Evolutionary conservation across 192 early-diverging fungal genomes (phyloP).

Genomic region (Powellomyces hirtus): DNA sequence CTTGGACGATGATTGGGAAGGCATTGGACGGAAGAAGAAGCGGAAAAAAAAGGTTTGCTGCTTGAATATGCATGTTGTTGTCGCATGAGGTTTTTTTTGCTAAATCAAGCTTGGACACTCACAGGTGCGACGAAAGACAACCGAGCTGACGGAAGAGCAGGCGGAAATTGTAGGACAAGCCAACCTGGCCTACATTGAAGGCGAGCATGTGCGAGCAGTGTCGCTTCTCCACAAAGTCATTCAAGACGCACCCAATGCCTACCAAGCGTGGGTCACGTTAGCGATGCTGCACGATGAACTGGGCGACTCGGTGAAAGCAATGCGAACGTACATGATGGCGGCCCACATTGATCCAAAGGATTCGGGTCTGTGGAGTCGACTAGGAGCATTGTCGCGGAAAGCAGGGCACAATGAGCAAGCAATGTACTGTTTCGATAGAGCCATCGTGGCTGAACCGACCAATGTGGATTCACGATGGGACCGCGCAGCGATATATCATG

Average conservation of each 20-base stretch:
- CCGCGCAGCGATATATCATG: conserved; percentile 62
- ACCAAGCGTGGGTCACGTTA: conserved; percentile 83
- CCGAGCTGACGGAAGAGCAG: conserved; percentile 43
- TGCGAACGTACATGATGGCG: conserved; percentile 82
- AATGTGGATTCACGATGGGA: conserved; percentile 72
- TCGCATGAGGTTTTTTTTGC: background rate
- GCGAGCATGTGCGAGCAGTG: conserved; percentile 70
- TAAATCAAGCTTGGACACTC: background rate
- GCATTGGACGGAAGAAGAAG: background rate
- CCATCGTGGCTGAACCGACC: conserved; percentile 59
- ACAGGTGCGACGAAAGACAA: background rate
- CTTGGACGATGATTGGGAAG: conserved; percentile 22
- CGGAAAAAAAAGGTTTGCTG: conserved; percentile 1
- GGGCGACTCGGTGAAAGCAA: conserved; percentile 67
- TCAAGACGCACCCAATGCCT: conserved; percentile 63
- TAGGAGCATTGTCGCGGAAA: conserved; percentile 55
- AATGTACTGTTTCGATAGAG: conserved; percentile 76
- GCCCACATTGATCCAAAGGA: conserved; percentile 81
- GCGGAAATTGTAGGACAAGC: conserved; percentile 70
- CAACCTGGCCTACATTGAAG: conserved; percentile 69
- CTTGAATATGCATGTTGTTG: background rate
- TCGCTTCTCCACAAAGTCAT: conserved; percentile 78
- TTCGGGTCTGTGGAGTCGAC: conserved; percentile 74
- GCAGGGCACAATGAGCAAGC: conserved; percentile 71
- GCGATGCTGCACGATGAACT: conserved; percentile 88